Percentiles rank a stretch among this genome's conserved stretches.
These are phyloP conservation scores for Adenanthera pavonina DNA, from an alignment of 306 rosid species.

Conservation along the genomic window DNA sequence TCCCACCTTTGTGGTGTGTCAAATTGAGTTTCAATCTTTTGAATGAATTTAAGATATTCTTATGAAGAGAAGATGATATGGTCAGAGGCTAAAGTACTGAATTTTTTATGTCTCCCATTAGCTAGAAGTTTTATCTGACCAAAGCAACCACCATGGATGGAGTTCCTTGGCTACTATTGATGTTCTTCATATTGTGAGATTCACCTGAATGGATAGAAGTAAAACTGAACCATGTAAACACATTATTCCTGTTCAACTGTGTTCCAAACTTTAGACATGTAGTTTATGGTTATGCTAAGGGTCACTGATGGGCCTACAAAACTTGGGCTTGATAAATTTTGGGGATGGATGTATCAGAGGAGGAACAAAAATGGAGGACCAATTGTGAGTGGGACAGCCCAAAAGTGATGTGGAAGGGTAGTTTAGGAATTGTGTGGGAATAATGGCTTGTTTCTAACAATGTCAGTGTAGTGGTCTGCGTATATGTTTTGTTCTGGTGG, in stretches of 20 bases:
- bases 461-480: no score
- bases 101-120: constrained; percentile 13
- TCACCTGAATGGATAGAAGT: constrained; percentile 20
- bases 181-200: constrained; percentile 4
- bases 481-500: no score
- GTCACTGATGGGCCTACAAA: no score
- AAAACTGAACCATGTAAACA: constrained; percentile 8
- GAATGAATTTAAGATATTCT: constrained; percentile 3
- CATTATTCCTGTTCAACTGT: neutral
- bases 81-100: neutral
- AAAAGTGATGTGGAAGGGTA: no score
- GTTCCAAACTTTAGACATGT: constrained; percentile 4
- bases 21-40: constrained; percentile 3
- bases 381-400: no score
- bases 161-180: constrained; percentile 17
- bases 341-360: no score
- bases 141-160: neutral
- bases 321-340: no score
- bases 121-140: neutral
- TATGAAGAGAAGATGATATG: constrained; percentile 2
- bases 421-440: no score
- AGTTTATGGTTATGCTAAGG: constrained; percentile 1
- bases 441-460: no score
- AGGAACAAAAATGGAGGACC: no score
- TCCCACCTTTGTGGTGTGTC: constrained; percentile 21